Conservation (phyloP, 2,329 filamentous ascomycete species). For the Periconia sp. region DNA sequence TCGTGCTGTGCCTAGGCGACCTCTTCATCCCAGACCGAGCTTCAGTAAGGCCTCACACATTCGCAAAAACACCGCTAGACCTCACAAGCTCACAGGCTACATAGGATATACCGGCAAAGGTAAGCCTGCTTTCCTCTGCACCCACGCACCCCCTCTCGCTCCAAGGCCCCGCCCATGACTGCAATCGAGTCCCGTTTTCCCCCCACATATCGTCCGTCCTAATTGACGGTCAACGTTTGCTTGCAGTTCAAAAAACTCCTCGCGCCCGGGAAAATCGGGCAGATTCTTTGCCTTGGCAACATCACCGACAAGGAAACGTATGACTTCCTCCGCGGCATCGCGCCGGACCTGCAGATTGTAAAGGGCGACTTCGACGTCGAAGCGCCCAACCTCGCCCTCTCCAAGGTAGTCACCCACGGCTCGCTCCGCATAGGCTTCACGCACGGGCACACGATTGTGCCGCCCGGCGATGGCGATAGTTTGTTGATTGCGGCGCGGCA, state of each 20-base stretch:
- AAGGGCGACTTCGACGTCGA: constrained; percentile 74
- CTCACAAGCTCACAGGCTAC: constrained; percentile 46
- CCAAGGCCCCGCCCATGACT: constrained; percentile 3
- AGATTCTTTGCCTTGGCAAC: constrained; percentile 65
- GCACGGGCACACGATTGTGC: constrained; percentile 74
- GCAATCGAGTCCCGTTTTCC: constrained; percentile 4
- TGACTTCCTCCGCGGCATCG: constrained; percentile 61
- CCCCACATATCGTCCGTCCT: constrained; percentile 4
- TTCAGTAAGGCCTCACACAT: constrained; percentile 36
- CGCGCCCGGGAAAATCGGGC: constrained; percentile 64
- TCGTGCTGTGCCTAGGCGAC: constrained; percentile 50
- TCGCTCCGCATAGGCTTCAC: constrained; percentile 72
- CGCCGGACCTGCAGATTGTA: constrained; percentile 70
- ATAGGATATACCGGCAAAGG: constrained; percentile 51
- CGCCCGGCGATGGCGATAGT: constrained; percentile 70
- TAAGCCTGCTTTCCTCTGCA: constrained; percentile 24
- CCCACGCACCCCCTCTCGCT: not conserved
- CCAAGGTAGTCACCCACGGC: constrained; percentile 74
- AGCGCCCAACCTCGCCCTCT: constrained; percentile 67
- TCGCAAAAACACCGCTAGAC: constrained; percentile 21
- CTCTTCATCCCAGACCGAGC: constrained; percentile 52
- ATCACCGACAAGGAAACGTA: constrained; percentile 64
- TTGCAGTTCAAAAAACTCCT: constrained; percentile 60
- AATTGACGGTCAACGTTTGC: constrained; percentile 15
- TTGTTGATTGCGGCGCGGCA: constrained; percentile 71